Evolutionary conservation across 2,329 filamentous ascomycete genomes (phyloP).

Genomic region (Fonsecaea pedrosoi): DNA sequence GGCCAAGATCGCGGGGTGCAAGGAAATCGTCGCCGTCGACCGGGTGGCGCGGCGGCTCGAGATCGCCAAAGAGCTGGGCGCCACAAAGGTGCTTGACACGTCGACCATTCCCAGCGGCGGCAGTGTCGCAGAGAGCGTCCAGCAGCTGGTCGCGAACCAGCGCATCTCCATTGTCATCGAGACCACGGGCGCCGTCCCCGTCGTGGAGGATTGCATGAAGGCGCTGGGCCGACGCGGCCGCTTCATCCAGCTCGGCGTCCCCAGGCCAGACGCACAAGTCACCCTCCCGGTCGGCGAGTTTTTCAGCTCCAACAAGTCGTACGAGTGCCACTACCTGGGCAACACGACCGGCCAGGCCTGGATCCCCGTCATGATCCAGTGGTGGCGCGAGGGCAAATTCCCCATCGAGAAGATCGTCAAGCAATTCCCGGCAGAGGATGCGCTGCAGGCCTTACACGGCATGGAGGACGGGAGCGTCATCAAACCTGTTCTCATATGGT

Average conservation of each 20-base stretch:
- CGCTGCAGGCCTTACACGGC: conserved; percentile 38
- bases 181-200: conserved; percentile 55
- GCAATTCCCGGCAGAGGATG: conserved; percentile 48
- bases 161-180: conserved; percentile 58
- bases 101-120: conserved; percentile 23
- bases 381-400: conserved; percentile 57
- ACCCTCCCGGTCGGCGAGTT: conserved; percentile 49
- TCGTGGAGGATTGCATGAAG: conserved; percentile 54
- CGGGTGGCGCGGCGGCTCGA: conserved; percentile 47
- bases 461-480: conserved; percentile 42
- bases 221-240: conserved; percentile 55
- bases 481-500: conserved; percentile 43
- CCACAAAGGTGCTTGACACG: conserved; percentile 47
- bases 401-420: conserved; percentile 56
- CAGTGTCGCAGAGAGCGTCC: conserved; percentile 47
- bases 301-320: conserved; percentile 57
- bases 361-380: conserved; percentile 57
- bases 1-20: conserved; percentile 52
- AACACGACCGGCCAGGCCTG: conserved; percentile 50
- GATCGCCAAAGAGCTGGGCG: conserved; percentile 51
- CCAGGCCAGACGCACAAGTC: conserved; percentile 53
- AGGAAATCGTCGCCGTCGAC: conserved; percentile 53
- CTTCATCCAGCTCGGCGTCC: conserved; percentile 59
- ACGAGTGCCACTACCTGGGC: conserved; percentile 58
- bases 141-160: conserved; percentile 45